These are phyloP conservation scores for Penicillium cinerascens DNA, from an alignment of 495 filamentous ascomycete genomes.

Conservation along the genomic window DNA sequence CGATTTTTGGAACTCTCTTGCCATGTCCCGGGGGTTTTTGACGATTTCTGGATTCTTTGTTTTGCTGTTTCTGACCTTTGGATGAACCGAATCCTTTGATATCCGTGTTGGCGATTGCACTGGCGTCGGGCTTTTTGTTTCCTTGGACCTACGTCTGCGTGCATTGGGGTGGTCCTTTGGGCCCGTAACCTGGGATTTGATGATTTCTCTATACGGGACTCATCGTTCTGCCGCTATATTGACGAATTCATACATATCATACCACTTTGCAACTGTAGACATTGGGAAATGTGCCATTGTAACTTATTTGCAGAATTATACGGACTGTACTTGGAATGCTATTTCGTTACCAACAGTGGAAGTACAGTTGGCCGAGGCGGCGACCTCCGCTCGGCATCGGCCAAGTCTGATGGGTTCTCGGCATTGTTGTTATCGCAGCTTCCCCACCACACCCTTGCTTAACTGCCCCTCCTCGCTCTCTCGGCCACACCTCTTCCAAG, in stretches of 20 bases:
- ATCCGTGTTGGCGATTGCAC: slow-evolving; percentile 43
- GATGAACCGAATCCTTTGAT: slow-evolving; percentile 32
- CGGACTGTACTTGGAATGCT: too few relatives aligned
- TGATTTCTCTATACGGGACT: slow-evolving; percentile 15
- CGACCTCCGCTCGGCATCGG: slow-evolving; percentile 21
- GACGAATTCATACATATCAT: slow-evolving; percentile 26
- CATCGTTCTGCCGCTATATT: slow-evolving; percentile 24
- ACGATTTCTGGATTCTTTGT: slow-evolving; percentile 21
- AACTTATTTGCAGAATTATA: background rate
- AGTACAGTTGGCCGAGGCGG: slow-evolving; percentile 8
- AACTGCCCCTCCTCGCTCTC: slow-evolving; percentile 21
- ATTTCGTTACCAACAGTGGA: background rate
- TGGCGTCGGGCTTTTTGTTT: slow-evolving; percentile 33
- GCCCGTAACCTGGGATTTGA: slow-evolving; percentile 13
- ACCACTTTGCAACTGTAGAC: slow-evolving; percentile 2
- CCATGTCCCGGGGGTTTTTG: slow-evolving; percentile 19
- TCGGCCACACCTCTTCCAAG: background rate
- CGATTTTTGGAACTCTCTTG: slow-evolving; percentile 7
- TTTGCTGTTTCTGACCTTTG: slow-evolving; percentile 9
- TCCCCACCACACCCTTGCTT: slow-evolving; percentile 13
- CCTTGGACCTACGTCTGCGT: slow-evolving; percentile 22
- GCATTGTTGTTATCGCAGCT: slow-evolving; percentile 19
- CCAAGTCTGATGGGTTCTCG: slow-evolving; percentile 14
- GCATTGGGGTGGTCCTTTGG: slow-evolving; percentile 20
- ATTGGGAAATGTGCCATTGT: background rate